A percentile compares a stretch with the other conserved stretches of the same genome.
These are phyloP conservation scores for Mycena citricolor DNA, from an alignment of 1,284 basidiomycete genomes.

Conservation along the genomic window DNA sequence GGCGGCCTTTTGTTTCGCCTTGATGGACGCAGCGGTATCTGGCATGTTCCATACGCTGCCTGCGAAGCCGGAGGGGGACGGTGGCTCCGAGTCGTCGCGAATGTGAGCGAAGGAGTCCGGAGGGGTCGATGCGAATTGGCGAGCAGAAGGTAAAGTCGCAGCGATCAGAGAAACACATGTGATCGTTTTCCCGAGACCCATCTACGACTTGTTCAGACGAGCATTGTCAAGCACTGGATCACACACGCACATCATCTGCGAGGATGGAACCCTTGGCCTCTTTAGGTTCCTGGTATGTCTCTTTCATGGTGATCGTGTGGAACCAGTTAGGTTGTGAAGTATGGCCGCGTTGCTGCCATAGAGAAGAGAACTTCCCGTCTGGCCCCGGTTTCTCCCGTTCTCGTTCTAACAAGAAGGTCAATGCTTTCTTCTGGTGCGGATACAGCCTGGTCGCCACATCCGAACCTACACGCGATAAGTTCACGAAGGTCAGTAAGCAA, in stretches of 20 bases:
- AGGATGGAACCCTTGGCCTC: constrained; percentile 90
- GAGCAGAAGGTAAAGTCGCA: constrained; percentile 75
- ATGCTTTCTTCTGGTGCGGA: constrained; percentile 96
- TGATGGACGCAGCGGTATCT: constrained; percentile 40
- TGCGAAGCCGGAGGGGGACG: constrained; percentile 64
- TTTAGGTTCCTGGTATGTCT: constrained; percentile 63
- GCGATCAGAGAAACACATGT: constrained; percentile 92
- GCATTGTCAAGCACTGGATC: constrained; percentile 20
- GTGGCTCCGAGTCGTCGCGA: constrained; percentile 39
- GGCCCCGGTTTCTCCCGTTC: constrained; percentile 69
- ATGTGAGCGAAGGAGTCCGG: constrained; percentile 45
- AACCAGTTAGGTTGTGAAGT: constrained; percentile 61
- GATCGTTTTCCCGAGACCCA: constrained; percentile 99
- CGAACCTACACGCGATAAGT: constrained; percentile 47
- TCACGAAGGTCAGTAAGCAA: constrained; percentile 12
- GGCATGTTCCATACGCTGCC: constrained; percentile 87
- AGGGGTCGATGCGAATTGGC: constrained; percentile 62
- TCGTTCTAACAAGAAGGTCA: constrained; percentile 94
- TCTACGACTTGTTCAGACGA: constrained; percentile 48
- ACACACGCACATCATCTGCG: constrained; percentile 81
- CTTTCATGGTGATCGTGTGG: constrained; percentile 85
- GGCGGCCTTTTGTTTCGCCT: constrained; percentile 63
- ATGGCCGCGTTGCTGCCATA: constrained; percentile 72
- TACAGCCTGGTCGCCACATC: constrained; percentile 90
- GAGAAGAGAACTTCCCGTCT: constrained; percentile 62